A percentile compares a stretch with the other conserved stretches of the same genome.
phyloP scores from a whole-genome alignment of 2,329 filamentous ascomycete genomes.

The Sphaceloma murrayae region DNA sequence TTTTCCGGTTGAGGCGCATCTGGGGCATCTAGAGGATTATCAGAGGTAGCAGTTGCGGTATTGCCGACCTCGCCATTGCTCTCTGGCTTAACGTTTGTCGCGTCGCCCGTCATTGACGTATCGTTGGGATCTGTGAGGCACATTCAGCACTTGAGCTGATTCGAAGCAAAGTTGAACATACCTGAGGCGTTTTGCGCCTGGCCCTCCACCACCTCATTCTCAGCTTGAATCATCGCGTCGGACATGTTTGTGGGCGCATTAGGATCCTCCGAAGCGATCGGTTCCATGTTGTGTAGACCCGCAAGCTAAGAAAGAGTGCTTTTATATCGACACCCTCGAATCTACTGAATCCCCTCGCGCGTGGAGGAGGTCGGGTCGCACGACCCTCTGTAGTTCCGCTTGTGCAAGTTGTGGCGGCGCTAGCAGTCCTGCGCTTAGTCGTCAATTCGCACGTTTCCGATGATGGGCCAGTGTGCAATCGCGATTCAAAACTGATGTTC shows the following conservation, averaged over 20 bases:
- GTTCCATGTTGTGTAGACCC: too few relatives aligned
- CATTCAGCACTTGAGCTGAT: background rate
- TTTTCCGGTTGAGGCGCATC: conserved; percentile 29
- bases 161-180: conserved; percentile 1
- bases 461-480: background rate
- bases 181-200: conserved; percentile 23
- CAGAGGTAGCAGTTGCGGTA: conserved; percentile 23
- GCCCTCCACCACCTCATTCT: conserved; percentile 28
- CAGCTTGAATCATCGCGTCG: conserved; percentile 28
- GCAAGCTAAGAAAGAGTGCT: too few relatives aligned
- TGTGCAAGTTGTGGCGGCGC: background rate
- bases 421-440: background rate
- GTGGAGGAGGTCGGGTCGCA: background rate
- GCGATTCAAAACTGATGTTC: background rate
- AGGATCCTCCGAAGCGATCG: conserved; percentile 19
- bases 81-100: conserved; percentile 17
- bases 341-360: conserved; percentile 8
- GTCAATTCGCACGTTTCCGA: background rate
- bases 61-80: conserved; percentile 13
- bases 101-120: conserved; percentile 29
- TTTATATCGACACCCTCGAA: too few relatives aligned
- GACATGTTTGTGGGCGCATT: conserved; percentile 27
- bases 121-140: conserved; percentile 21
- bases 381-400: too few relatives aligned
- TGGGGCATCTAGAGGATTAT: conserved; percentile 32